Percentiles rank a stretch among this genome's conserved stretches.
These are phyloP conservation scores for Aureobasidium melanogenum DNA, from an alignment of 2,329 filamentous ascomycete genomes.

Conservation along the genomic window DNA sequence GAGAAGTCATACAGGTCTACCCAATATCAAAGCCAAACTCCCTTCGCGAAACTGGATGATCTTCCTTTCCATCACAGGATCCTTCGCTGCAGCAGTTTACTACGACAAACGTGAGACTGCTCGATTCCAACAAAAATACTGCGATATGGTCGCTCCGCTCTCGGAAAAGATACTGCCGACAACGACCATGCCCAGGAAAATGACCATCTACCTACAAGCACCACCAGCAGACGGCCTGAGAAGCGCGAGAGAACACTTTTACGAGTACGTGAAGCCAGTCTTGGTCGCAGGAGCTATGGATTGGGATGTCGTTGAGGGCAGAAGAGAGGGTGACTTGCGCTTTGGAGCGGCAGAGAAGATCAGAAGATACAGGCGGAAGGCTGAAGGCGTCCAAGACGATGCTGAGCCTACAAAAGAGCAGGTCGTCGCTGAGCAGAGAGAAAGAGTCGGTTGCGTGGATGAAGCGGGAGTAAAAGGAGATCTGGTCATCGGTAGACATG, in stretches of 20 bases:
- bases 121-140: constrained; percentile 78
- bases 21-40: constrained; percentile 71
- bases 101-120: constrained; percentile 92
- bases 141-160: constrained; percentile 73
- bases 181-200: constrained; percentile 66
- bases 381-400: constrained; percentile 50
- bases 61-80: constrained; percentile 71
- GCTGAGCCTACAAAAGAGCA: constrained; percentile 40
- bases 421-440: constrained; percentile 54
- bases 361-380: constrained; percentile 53
- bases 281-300: constrained; percentile 83
- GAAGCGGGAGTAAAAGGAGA: constrained; percentile 73
- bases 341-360: constrained; percentile 81
- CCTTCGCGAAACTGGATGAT: constrained; percentile 98
- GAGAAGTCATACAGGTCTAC: constrained; percentile 53
- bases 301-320: constrained; percentile 91
- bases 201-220: constrained; percentile 77
- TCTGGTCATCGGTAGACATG: constrained; percentile 78
- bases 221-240: constrained; percentile 82
- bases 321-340: constrained; percentile 85
- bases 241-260: constrained; percentile 85
- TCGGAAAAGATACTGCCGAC: constrained; percentile 65
- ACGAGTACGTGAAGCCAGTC: constrained; percentile 90
- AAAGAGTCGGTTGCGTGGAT: constrained; percentile 57
- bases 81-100: constrained; percentile 70